Base-by-base conservation (phyloP, 805 yeast genomes). In the Lipomyces orientalis region DNA sequence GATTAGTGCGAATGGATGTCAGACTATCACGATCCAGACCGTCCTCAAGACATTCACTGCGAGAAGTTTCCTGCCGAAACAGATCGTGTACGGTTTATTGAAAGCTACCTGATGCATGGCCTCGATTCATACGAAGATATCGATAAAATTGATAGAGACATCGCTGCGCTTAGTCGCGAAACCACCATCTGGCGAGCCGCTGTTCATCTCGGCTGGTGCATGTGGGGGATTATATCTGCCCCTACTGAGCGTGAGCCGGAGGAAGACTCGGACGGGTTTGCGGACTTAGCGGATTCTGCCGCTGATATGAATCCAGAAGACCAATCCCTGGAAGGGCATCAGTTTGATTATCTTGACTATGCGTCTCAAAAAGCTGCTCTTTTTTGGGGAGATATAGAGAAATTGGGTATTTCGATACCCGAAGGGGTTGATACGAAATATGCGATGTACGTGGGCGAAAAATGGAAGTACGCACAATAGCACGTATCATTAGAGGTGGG, bases 141-240 rank as follows among this genome's bases (percentile, higher is more conserved):
- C 1, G 73, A 73, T 3, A 75, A 69, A 31, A 73, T 86, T 58
- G 85, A 84, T 49, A 77, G 76, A 2, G 82, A 81, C 52, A 82
- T 88, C 12, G 84, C 82, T 60, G 77, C 80, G 59, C 77, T 92
- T 54, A 86, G 86, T 74, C 87, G 89, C 73, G 91, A 91, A 69
- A 84, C 88, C 37, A 80, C 86, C 1, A 82, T 83, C 64, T 94
- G 98, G 97, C 84, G 97, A 74, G 87, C 96, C 0, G 81, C 91
- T 0, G 94, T 87, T 29, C 89, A 89, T 60, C 81, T 90, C 9
- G 86, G 84, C 75, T 94, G 99, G 99, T 84, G 89, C 4, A 76
- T 93, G 34, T 94, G 99, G 99, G 98, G 97, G 0, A 83, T 95
- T 55, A 85, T 95, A 43, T 97, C 91, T 77, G 87, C 89, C 34